These are phyloP conservation scores for Acacia pycnantha DNA, from an alignment of 331 rosid species.

Conservation along the genomic window DNA sequence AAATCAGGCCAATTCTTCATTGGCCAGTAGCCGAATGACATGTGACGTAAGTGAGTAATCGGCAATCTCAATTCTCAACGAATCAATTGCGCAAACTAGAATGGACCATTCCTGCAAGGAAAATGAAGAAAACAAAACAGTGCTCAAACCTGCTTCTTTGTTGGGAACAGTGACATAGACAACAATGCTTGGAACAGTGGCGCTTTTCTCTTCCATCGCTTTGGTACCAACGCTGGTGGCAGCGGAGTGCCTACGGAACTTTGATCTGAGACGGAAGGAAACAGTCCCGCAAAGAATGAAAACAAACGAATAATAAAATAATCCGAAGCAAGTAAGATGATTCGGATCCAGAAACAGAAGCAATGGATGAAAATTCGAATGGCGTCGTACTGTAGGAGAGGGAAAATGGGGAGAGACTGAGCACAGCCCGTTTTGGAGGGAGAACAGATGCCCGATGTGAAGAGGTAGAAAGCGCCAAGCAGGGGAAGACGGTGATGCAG, in stretches of 20 bases:
- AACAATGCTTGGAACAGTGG: slow-evolving; percentile 81
- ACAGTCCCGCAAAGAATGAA: not conserved
- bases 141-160: slow-evolving; percentile 74
- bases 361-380: not conserved
- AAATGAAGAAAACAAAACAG: not conserved
- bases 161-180: slow-evolving; percentile 94
- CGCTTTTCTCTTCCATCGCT: slow-evolving; percentile 60
- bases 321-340: not conserved
- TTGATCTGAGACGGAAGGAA: slow-evolving; percentile 53
- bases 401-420: slow-evolving; percentile 47
- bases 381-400: slow-evolving; percentile 45
- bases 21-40: not conserved
- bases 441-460: slow-evolving; percentile 58
- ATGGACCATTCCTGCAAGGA: not conserved
- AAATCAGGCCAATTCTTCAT: not conserved
- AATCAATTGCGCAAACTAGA: not conserved
- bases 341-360: not conserved
- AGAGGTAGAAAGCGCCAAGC: slow-evolving; percentile 74
- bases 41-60: not conserved
- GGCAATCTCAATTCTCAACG: not conserved
- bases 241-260: slow-evolving; percentile 38
- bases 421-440: slow-evolving; percentile 53
- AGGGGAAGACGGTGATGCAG: slow-evolving; percentile 80
- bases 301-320: not conserved
- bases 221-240: slow-evolving; percentile 8